These are phyloP conservation scores for Naumovozyma castellii DNA, from an alignment of 805 yeast species.

Conservation along the genomic window DNA sequence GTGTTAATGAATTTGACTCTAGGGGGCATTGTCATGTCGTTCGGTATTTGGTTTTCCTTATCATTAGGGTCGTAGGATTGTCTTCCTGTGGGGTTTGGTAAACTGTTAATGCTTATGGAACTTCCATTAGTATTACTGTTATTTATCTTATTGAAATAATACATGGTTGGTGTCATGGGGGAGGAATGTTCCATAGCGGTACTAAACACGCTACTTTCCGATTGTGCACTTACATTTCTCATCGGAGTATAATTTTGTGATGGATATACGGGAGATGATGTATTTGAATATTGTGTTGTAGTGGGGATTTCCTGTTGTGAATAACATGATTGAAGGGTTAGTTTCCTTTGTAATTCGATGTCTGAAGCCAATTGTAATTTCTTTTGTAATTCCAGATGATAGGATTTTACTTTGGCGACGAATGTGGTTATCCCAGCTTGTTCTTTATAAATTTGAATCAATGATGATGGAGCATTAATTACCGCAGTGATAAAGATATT, in stretches of 20 bases:
- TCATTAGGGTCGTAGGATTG: too few relatives aligned
- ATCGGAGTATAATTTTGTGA: constrained; percentile 25
- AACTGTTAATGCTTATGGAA: constrained; percentile 23
- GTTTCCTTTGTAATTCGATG: constrained; percentile 18
- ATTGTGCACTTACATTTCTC: constrained; percentile 26
- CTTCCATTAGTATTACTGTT: constrained; percentile 23
- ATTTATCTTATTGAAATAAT: constrained; percentile 21
- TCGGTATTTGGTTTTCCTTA: constrained; percentile 20
- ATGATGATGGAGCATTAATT: constrained; percentile 16
- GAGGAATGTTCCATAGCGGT: constrained; percentile 19
- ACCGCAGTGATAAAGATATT: constrained; percentile 21
- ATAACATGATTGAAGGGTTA: constrained; percentile 3
- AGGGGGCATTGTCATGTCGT: constrained; percentile 16
- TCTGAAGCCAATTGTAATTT: constrained; percentile 20
- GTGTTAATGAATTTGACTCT: constrained; percentile 23
- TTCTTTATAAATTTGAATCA: constrained; percentile 20
- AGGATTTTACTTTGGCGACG: constrained; percentile 15
- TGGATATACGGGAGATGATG: constrained; percentile 25
- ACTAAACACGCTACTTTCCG: constrained; percentile 28
- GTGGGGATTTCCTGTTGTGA: constrained; percentile 1
- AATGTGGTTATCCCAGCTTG: constrained; percentile 17
- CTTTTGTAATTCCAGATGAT: constrained; percentile 19
- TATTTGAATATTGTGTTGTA: constrained; percentile 10
- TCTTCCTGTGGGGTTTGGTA: constrained; percentile 13
- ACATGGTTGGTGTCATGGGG: constrained; percentile 28